These are phyloP conservation scores for Euphorbia celastroides DNA, from an alignment of 441 rosid species.

Conservation along the genomic window DNA sequence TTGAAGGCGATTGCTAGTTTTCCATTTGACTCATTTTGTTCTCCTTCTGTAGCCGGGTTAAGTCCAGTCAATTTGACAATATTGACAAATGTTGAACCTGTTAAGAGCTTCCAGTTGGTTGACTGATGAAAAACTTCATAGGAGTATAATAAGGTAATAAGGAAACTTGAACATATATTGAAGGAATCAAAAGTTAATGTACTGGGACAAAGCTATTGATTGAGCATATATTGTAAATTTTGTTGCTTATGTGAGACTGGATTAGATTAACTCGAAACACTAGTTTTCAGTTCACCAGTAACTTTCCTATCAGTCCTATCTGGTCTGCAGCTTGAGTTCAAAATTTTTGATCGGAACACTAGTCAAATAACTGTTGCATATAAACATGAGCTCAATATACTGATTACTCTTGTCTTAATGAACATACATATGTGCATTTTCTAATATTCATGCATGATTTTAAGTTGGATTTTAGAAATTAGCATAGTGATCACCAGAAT, in stretches of 20 bases:
- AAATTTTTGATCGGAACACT: neutral
- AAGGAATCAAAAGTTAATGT: neutral
- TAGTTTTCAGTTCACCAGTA: neutral
- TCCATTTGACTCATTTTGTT: neutral
- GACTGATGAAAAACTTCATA: neutral
- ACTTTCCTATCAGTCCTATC: neutral
- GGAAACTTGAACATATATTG: neutral
- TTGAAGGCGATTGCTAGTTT: neutral
- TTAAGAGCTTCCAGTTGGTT: neutral
- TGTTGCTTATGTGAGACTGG: neutral
- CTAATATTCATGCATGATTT: neutral
- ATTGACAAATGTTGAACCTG: neutral
- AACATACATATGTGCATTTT: neutral
- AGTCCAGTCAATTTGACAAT: neutral
- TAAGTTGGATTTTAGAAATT: neutral
- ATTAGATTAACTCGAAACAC: constrained; percentile 2
- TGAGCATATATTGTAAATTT: neutral
- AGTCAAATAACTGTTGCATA: neutral
- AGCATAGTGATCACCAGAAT: neutral
- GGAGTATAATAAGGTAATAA: neutral
- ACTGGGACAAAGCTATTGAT: neutral
- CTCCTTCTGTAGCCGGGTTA: neutral
- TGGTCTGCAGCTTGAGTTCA: constrained; percentile 4
- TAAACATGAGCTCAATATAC: neutral
- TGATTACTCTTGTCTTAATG: neutral